Percentiles rank a stretch among this genome's conserved stretches.
Evolutionary conservation across 495 filamentous ascomycete species (phyloP).

Genomic region (Astrocystis sublimbata): DNA sequence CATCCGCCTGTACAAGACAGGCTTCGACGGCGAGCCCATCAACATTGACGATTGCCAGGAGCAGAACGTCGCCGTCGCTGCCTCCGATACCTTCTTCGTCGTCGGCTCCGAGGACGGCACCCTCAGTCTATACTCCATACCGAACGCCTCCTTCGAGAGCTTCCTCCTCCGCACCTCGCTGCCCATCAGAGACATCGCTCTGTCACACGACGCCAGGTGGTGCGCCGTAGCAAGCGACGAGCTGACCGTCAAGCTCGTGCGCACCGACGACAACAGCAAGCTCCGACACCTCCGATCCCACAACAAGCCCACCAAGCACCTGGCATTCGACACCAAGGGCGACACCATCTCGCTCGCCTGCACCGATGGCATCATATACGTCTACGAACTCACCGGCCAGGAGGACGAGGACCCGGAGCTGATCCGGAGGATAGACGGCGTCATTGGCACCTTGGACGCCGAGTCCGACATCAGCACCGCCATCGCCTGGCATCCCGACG

Average conservation of each 20-base stretch:
- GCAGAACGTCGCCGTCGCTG: conserved; percentile 72
- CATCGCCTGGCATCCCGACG: conserved; percentile 91
- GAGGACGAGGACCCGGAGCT: conserved; percentile 78
- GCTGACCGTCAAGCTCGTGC: conserved; percentile 83
- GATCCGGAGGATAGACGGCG: conserved; percentile 77
- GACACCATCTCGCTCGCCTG: conserved; percentile 77
- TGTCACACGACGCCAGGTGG: conserved; percentile 85
- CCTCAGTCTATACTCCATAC: conserved; percentile 80
- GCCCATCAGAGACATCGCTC: conserved; percentile 79
- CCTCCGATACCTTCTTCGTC: conserved; percentile 81
- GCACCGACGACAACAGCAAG: conserved; percentile 70
- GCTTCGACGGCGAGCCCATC: conserved; percentile 83
- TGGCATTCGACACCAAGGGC: conserved; percentile 83
- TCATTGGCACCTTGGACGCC: conserved; percentile 75
- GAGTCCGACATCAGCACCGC: conserved; percentile 76
- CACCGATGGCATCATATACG: conserved; percentile 81
- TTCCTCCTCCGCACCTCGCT: conserved; percentile 80
- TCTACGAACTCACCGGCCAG: conserved; percentile 81
- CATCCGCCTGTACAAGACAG: conserved; percentile 86
- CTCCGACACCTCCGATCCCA: conserved; percentile 78
- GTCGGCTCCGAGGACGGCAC: conserved; percentile 90
- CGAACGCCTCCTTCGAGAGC: conserved; percentile 72
- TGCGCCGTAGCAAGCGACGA: conserved; percentile 97
- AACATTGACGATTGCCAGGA: conserved; percentile 88
- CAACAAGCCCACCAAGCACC: conserved; percentile 79